Evolutionary conservation across 495 filamentous ascomycete species (phyloP).

Genomic region (Annulohypoxylon bovei): DNA sequence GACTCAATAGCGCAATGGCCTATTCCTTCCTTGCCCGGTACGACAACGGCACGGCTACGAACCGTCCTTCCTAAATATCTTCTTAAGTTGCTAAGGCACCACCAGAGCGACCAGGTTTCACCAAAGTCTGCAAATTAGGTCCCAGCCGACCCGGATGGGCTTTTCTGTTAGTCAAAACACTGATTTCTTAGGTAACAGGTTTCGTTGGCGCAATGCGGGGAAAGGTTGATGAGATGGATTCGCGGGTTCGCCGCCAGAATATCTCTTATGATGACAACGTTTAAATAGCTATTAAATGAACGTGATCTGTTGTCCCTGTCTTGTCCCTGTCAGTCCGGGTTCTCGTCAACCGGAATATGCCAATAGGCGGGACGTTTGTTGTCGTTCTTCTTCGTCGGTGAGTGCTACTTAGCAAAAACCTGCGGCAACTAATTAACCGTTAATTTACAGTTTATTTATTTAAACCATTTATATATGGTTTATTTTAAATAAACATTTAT

Average conservation of each 20-base stretch:
- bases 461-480: too few relatives aligned
- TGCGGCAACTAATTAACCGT: too few relatives aligned
- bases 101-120: constrained; percentile 33
- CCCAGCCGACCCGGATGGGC: constrained; percentile 28
- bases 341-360: constrained; percentile 21
- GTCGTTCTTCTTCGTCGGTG: constrained; percentile 14
- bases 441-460: too few relatives aligned
- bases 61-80: constrained; percentile 7
- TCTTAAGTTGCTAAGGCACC: not conserved
- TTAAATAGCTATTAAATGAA: constrained; percentile 2
- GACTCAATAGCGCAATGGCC: constrained; percentile 45
- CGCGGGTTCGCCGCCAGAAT: constrained; percentile 32
- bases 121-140: constrained; percentile 23
- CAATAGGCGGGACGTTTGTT: constrained; percentile 19
- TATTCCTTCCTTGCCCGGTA: constrained; percentile 14
- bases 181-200: constrained; percentile 60
- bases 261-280: constrained; percentile 13
- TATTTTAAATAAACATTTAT: too few relatives aligned
- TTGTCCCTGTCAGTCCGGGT: constrained; percentile 1
- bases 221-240: constrained; percentile 47
- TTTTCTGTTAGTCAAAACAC: constrained; percentile 63
- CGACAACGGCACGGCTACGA: constrained; percentile 19
- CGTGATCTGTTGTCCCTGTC: not conserved
- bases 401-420: not conserved
- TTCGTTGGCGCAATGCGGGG: constrained; percentile 57